phyloP scores from a whole-genome alignment of 176 grass and related monocot species.

The Hordeum marinum region DNA sequence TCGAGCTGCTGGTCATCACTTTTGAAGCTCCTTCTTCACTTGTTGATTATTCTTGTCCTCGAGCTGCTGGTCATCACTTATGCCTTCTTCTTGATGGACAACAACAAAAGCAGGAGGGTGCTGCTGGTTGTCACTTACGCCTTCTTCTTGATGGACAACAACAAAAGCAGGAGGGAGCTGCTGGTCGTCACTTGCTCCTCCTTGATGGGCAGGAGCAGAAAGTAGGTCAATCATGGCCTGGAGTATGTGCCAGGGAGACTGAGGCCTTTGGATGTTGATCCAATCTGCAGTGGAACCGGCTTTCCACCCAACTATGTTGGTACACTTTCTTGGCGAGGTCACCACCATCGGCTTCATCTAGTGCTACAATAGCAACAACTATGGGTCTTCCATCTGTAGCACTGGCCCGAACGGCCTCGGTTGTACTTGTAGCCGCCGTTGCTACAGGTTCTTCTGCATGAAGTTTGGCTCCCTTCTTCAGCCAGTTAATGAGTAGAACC shows the following conservation, averaged over 20 bases:
- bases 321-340: neutral
- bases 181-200: neutral
- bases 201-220: neutral
- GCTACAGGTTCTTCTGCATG: neutral
- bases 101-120: too few species aligned
- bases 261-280: neutral
- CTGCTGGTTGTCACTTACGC: neutral
- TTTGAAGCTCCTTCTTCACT: too few species aligned
- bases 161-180: neutral
- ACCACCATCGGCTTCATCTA: neutral
- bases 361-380: neutral
- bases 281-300: neutral
- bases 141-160: neutral
- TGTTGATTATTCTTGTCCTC: too few species aligned
- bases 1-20: neutral
- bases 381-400: neutral
- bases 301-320: neutral
- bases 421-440: too few species aligned
- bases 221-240: neutral
- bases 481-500: neutral
- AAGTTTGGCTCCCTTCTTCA: neutral
- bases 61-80: neutral
- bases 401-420: neutral
- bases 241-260: neutral
- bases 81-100: neutral